phyloP scores from a whole-genome alignment of 2,329 filamentous ascomycete species.

The Didymella keratinophila region DNA sequence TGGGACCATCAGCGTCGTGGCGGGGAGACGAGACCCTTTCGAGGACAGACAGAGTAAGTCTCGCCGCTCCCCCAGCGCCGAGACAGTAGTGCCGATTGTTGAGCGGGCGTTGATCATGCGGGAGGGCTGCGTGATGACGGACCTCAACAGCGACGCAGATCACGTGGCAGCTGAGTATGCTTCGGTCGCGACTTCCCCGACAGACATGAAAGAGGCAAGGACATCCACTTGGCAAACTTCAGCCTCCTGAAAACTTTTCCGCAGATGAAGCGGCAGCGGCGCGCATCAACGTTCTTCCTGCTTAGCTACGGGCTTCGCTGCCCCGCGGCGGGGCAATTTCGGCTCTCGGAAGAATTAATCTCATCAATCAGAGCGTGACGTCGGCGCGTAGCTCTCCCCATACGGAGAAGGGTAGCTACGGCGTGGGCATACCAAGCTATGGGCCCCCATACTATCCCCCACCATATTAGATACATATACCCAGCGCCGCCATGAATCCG shows the following conservation, averaged over 20 bases:
- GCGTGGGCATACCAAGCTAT: slow-evolving; percentile 21
- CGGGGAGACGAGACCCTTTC: slow-evolving; percentile 21
- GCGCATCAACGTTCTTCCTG: slow-evolving; percentile 27
- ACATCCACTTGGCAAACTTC: slow-evolving; percentile 25
- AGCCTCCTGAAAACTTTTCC: slow-evolving; percentile 22
- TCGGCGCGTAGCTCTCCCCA: slow-evolving; percentile 19
- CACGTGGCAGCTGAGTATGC: slow-evolving; percentile 21
- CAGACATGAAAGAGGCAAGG: slow-evolving; percentile 18
- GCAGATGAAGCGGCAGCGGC: slow-evolving; percentile 18
- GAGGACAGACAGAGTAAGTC: slow-evolving; percentile 35
- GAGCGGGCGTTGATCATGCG: slow-evolving; percentile 28
- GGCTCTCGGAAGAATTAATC: slow-evolving; percentile 44
- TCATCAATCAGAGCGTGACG: slow-evolving; percentile 42
- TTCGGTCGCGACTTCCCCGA: slow-evolving; percentile 36
- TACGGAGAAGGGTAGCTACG: slow-evolving; percentile 13
- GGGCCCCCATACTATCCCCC: slow-evolving; percentile 16
- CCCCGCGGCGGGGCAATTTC: slow-evolving; percentile 34
- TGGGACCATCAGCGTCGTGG: slow-evolving; percentile 24
- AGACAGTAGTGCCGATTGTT: slow-evolving; percentile 15
- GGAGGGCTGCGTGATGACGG: slow-evolving; percentile 34
- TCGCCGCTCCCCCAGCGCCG: slow-evolving; percentile 32
- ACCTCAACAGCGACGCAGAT: background rate
- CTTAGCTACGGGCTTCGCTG: slow-evolving; percentile 28
- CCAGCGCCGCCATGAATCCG: slow-evolving; percentile 46
- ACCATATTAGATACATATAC: slow-evolving; percentile 39